These are phyloP conservation scores for Cyclostephanos tholiformis DNA, from an alignment of 108 stramenopile species.

Conservation along the genomic window DNA sequence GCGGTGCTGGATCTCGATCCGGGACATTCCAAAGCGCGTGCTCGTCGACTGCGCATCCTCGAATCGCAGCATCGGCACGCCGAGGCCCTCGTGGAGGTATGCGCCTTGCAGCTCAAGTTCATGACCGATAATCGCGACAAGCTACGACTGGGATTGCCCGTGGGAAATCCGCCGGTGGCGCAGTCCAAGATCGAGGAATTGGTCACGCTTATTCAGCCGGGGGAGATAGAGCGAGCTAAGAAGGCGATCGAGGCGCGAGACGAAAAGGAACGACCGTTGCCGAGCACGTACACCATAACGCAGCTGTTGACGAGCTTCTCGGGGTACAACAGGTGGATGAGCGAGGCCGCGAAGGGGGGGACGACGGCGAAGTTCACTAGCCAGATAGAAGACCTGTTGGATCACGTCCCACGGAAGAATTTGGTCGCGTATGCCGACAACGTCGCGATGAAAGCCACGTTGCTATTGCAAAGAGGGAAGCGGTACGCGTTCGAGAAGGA, in stretches of 20 bases:
- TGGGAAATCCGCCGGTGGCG: conserved; percentile 75
- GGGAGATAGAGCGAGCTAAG: conserved; percentile 57
- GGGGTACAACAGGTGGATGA: conserved; percentile 88
- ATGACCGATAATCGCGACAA: conserved; percentile 85
- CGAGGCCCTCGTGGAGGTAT: conserved; percentile 76
- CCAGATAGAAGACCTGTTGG: conserved; percentile 49
- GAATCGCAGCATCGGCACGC: conserved; percentile 56
- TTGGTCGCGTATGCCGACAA: conserved; percentile 27
- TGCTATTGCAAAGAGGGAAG: conserved; percentile 74
- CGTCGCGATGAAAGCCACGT: conserved; percentile 52
- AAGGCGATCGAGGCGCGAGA: conserved; percentile 23
- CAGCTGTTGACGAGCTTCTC: conserved; percentile 83
- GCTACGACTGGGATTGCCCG: conserved; percentile 74
- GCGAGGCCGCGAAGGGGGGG: conserved; percentile 70
- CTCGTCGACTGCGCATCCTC: conserved; percentile 80
- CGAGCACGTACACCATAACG: conserved; percentile 75
- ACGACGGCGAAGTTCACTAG: conserved; percentile 47
- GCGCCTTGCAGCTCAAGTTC: conserved; percentile 80
- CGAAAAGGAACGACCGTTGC: conserved; percentile 51
- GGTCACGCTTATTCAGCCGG: conserved; percentile 65
- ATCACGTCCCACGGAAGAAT: conserved; percentile 34
- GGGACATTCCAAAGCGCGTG: conserved; percentile 77
- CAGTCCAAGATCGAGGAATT: conserved; percentile 86
- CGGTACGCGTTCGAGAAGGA: conserved; percentile 76
- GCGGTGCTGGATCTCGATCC: conserved; percentile 66